A percentile compares a stretch with the other conserved stretches of the same genome.
These are phyloP conservation scores for Chrysoporthe deuterocubensis DNA, from an alignment of 2,329 filamentous ascomycete species.

Conservation along the genomic window DNA sequence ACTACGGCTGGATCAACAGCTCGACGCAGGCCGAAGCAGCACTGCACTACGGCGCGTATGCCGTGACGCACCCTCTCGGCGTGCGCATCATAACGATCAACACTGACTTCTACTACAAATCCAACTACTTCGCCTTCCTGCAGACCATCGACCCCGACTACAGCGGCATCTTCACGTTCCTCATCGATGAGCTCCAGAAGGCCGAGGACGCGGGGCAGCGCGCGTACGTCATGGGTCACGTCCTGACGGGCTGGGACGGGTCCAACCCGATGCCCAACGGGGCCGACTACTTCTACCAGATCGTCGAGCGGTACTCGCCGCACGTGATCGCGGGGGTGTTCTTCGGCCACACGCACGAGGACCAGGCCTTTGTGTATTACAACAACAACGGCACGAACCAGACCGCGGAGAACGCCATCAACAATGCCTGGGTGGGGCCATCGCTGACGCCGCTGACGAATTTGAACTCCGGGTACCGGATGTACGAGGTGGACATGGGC, in stretches of 20 bases:
- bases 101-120: constrained; percentile 50
- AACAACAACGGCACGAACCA: constrained; percentile 53
- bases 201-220: constrained; percentile 46
- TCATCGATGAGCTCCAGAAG: constrained; percentile 46
- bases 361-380: constrained; percentile 50
- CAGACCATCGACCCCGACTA: constrained; percentile 46
- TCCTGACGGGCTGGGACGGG: constrained; percentile 59
- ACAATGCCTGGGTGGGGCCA: constrained; percentile 47
- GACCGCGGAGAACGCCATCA: constrained; percentile 41
- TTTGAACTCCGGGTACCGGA: constrained; percentile 48
- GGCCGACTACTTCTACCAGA: constrained; percentile 46
- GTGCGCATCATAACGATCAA: constrained; percentile 52
- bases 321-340: constrained; percentile 48
- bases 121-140: constrained; percentile 47
- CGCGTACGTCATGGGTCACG: constrained; percentile 50
- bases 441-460: constrained; percentile 53
- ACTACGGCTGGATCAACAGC: constrained; percentile 58
- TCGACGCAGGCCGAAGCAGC: constrained; percentile 50
- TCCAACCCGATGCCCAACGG: constrained; percentile 53
- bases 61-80: constrained; percentile 56
- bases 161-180: constrained; percentile 46
- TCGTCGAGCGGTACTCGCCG: constrained; percentile 47
- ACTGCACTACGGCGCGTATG: constrained; percentile 60
- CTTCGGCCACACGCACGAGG: constrained; percentile 48
- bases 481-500: constrained; percentile 49